Evolutionary conservation across 2,329 filamentous ascomycete species (phyloP), one percentile per base, ranked within the genome.

Genomic region (Alternaria dauci): DNA sequence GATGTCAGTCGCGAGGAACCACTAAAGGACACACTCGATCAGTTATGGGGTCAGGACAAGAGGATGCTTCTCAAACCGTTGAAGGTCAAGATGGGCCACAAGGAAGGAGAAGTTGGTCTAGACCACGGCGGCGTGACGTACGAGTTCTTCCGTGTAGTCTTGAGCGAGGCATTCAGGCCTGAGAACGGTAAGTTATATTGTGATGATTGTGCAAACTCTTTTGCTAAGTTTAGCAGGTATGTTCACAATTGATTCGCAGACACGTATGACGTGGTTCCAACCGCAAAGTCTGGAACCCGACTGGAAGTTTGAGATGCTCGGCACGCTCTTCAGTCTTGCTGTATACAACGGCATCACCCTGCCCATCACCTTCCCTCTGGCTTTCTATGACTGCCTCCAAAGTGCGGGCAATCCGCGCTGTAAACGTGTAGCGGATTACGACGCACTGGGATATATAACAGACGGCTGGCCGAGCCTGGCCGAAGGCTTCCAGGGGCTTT

Each of bases 91-190:
- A 87, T 98, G 58, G 93, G 93, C 4, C 90, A 76, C 14, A 61
- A 93, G 73, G 89, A 92, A 54, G 92, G 93, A 30, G 95, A 98
- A 77, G 89, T 96, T 75, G 95, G 95, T 0, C 88, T 96, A 34
- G 95, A 99, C 76, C 93, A 94, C 50, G 95, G 95, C 43, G 95
- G 95, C 64, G 94, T 99, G 1, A 94, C 97, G 70, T 94, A 97
- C 75, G 95, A 99, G 66, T 98, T 97, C 76, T 98, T 99, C 80
- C 88, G 93, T 16, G 80, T 97, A 28, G 88, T 92, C 18, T 89
- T 97, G 68, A 87, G 88, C 1, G 90, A 96, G 72, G 91, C 91
- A 4, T 85, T 98, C 46, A 85, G 92, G 69, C 90, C 92, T 5
- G 85, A 89, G 43, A 92, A 91, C 71, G 93, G 88, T 79, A 82